Base-by-base conservation (phyloP, 306 rosid genomes). In the Boehmeria nivea region DNA sequence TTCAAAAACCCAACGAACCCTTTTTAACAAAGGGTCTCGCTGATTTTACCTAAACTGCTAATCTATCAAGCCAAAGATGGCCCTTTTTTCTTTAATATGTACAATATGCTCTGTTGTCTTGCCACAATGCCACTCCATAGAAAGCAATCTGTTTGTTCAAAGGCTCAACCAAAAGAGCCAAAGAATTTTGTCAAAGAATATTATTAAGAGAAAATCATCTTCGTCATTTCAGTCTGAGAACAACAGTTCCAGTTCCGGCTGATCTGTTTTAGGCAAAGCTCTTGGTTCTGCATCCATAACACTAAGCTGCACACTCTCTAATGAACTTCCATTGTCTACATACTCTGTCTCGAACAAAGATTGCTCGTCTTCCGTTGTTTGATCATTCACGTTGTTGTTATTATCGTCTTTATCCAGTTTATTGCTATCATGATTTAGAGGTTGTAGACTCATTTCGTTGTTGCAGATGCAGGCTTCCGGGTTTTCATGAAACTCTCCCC, bases 401-500 rank as follows among this genome's bases (percentile, higher is more conserved):
- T 59, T 51, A 14, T 61, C 74, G 56, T 48, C 69, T 24, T 52
- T 61, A 6, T 27, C 56, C 17, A 43, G 26, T 25, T 68, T 74
- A 13, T 25, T 57, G 43, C 23, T 48, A 19, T 45, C 45, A 5
- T 16, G 50, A 59, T 47, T 55, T 76, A 60, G 77, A 60, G 54
- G 67, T 49, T n/a, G 47, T n/a, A n/a, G 25, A 45, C 45, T 63
- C 57, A n/a, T 45, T 48, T 43, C 26, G 26, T 33, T 55, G 44
- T 81, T 67, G 60, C 97, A 86, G 53, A 89, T 83, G 83, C 97
- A 89, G 40, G 95, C 66, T 38, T 77, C 64, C 37, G 97, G 97
- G 64, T 89, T 81, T 63, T 89, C 97, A 14, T 83, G 89, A 76
- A 86, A 89, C 73, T 81, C 94, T 2, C 94, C 95, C 63, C 60